Percentiles rank a stretch among this genome's conserved stretches.
phyloP scores from a whole-genome alignment of 768 basidiomycete species.

The Kwoniella botswanensis region DNA sequence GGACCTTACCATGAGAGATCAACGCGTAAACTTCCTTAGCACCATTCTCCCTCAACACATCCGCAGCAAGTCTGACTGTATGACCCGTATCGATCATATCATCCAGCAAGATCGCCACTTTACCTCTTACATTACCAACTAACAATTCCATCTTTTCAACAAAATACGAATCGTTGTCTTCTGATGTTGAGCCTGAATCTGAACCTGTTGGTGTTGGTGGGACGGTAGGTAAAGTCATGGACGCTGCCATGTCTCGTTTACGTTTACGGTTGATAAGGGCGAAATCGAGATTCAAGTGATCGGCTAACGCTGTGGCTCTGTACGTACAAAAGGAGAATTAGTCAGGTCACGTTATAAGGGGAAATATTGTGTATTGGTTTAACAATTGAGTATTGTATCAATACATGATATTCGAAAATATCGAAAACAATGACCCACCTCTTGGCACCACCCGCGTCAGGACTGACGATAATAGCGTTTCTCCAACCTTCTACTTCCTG shows the following conservation, averaged over 20 bases:
- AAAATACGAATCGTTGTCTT: conserved; percentile 41
- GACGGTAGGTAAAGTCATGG: conserved; percentile 33
- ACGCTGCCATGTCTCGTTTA: conserved; percentile 62
- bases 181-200: conserved; percentile 38
- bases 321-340: background rate
- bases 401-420: no score
- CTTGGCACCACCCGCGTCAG: conserved; percentile 98
- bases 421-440: conserved; percentile 63
- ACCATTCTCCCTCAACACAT: conserved; percentile 85
- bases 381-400: no score
- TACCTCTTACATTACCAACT: conserved; percentile 86
- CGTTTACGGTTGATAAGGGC: conserved; percentile 99
- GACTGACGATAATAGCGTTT: conserved; percentile 92
- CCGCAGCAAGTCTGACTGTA: conserved; percentile 88
- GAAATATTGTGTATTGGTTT: background rate
- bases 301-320: conserved; percentile 96
- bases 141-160: conserved; percentile 63
- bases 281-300: conserved; percentile 94
- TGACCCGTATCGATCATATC: conserved; percentile 72
- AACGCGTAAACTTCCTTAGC: conserved; percentile 84
- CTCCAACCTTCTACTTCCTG: conserved; percentile 78
- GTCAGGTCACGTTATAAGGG: background rate
- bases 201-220: conserved; percentile 51
- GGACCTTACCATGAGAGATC: conserved; percentile 72
- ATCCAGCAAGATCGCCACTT: conserved; percentile 85